These are phyloP conservation scores for Aspergillus incahuasiensis DNA, from an alignment of 495 filamentous ascomycete genomes.

Conservation along the genomic window DNA sequence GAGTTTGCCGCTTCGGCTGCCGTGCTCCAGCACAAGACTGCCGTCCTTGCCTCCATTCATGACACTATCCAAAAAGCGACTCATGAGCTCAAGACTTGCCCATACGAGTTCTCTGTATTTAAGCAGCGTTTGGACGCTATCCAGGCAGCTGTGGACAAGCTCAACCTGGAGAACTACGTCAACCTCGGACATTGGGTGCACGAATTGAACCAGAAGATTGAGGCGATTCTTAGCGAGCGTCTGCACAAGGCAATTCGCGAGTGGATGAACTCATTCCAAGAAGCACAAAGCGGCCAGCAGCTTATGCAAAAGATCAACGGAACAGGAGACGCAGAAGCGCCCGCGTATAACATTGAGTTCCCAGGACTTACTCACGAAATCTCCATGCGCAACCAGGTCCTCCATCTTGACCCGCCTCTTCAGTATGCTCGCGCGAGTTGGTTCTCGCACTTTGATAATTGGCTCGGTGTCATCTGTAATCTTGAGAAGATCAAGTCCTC, in stretches of 20 bases:
- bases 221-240: slow-evolving; percentile 66
- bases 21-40: slow-evolving; percentile 79
- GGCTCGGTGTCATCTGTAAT: slow-evolving; percentile 89
- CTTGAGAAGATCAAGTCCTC: slow-evolving; percentile 89
- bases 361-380: slow-evolving; percentile 74
- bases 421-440: slow-evolving; percentile 90
- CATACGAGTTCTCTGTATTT: slow-evolving; percentile 72
- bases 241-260: slow-evolving; percentile 73
- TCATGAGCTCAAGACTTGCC: slow-evolving; percentile 76
- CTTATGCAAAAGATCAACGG: slow-evolving; percentile 15
- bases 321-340: slow-evolving; percentile 38
- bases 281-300: slow-evolving; percentile 44
- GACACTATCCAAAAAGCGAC: slow-evolving; percentile 78
- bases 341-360: slow-evolving; percentile 53
- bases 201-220: slow-evolving; percentile 77
- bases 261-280: slow-evolving; percentile 81
- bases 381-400: slow-evolving; percentile 92
- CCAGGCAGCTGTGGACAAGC: slow-evolving; percentile 85
- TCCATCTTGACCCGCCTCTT: slow-evolving; percentile 88
- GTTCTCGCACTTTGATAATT: slow-evolving; percentile 86
- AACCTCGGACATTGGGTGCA: slow-evolving; percentile 88
- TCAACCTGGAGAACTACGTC: slow-evolving; percentile 91
- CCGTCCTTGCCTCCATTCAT: slow-evolving; percentile 70
- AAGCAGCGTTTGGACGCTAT: slow-evolving; percentile 74
- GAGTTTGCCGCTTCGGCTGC: slow-evolving; percentile 85